phyloP scores from a whole-genome alignment of 2,329 filamentous ascomycete genomes.

The Fusarium verrucosum region DNA sequence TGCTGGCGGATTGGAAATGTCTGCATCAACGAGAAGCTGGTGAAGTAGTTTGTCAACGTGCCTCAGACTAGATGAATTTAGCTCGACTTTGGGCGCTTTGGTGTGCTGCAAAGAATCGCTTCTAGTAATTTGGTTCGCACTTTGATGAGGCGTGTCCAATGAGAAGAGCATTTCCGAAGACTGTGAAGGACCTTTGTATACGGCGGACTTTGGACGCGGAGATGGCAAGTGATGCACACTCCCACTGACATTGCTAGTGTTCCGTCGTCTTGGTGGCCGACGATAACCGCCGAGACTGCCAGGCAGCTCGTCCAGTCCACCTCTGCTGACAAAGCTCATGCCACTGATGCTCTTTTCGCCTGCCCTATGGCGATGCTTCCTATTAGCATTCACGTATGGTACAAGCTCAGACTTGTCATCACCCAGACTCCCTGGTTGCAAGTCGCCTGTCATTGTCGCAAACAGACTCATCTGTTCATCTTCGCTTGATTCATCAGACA shows the following conservation, averaged over 20 bases:
- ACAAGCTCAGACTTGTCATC: constrained; percentile 78
- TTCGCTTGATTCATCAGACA: constrained; percentile 94
- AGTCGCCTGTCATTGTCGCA: constrained; percentile 74
- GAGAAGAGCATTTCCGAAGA: constrained; percentile 62
- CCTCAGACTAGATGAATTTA: constrained; percentile 86
- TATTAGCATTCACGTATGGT: constrained; percentile 75
- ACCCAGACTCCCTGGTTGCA: constrained; percentile 73
- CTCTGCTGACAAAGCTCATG: constrained; percentile 74
- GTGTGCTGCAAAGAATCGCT: constrained; percentile 84
- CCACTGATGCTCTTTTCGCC: constrained; percentile 81
- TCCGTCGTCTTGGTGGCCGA: constrained; percentile 75
- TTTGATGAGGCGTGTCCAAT: constrained; percentile 57
- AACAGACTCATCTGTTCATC: constrained; percentile 92
- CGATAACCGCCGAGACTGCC: constrained; percentile 67
- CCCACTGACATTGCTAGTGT: constrained; percentile 84
- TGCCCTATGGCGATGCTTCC: constrained; percentile 76
- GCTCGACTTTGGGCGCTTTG: constrained; percentile 78
- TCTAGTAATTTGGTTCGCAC: constrained; percentile 67
- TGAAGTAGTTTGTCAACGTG: constrained; percentile 87
- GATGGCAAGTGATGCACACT: constrained; percentile 74
- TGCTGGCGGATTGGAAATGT: constrained; percentile 74
- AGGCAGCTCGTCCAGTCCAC: constrained; percentile 69
- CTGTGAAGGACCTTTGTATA: constrained; percentile 64
- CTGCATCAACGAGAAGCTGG: constrained; percentile 82
- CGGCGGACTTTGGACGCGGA: constrained; percentile 69